Conservation (phyloP, 805 yeast species). For the Saccharomycopsis fermentans region DNA sequence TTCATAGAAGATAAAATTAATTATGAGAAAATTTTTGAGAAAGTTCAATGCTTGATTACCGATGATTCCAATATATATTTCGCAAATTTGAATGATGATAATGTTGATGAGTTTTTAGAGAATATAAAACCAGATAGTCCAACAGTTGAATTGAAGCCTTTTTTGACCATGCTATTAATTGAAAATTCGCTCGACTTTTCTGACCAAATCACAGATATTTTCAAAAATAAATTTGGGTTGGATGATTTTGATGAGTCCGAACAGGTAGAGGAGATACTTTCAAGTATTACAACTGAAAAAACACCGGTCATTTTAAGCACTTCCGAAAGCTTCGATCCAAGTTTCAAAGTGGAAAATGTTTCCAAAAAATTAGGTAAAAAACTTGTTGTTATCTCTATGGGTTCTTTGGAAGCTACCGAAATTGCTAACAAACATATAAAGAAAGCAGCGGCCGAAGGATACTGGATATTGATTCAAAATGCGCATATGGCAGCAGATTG, state of each 20-base stretch:
- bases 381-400: slow-evolving; percentile 52
- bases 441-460: slow-evolving; percentile 36
- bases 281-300: slow-evolving; percentile 8
- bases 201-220: background rate
- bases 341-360: slow-evolving; percentile 37
- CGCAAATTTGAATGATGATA: background rate
- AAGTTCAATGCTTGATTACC: background rate
- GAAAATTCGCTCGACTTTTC: background rate
- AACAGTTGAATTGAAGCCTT: background rate
- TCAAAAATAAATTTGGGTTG: background rate
- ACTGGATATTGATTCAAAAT: slow-evolving; percentile 75
- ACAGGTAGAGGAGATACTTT: background rate
- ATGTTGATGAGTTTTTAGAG: background rate
- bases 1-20: background rate
- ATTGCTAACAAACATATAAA: slow-evolving; percentile 47
- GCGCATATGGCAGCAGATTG: slow-evolving; percentile 62
- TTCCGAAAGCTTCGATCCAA: slow-evolving; percentile 58
- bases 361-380: slow-evolving; percentile 27
- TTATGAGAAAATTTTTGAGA: background rate
- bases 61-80: background rate
- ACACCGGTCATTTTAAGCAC: slow-evolving; percentile 45
- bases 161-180: background rate
- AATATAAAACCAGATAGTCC: background rate
- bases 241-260: background rate
- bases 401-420: slow-evolving; percentile 54